Percentiles rank a stretch among this genome's conserved stretches.
phyloP scores from a whole-genome alignment of 768 basidiomycete species.

The Calocybe cyanea region DNA sequence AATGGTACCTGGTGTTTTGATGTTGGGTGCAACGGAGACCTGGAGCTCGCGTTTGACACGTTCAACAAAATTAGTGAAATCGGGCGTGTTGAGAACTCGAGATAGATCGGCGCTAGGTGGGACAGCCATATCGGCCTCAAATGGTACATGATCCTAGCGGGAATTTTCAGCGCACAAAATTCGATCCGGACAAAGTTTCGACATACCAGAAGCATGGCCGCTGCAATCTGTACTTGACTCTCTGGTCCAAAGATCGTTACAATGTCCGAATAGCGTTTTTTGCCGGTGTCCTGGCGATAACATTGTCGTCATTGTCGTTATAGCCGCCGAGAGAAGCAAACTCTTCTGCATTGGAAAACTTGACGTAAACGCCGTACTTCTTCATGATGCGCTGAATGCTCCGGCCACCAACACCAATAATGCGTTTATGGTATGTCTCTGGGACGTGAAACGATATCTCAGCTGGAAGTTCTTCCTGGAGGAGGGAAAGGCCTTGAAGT shows the following conservation, averaged over 20 bases:
- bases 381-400: constrained; percentile 99
- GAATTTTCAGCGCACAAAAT: constrained; percentile 7
- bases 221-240: constrained; percentile 94
- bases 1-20: constrained; percentile 47
- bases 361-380: constrained; percentile 99
- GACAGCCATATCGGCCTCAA: constrained; percentile 92
- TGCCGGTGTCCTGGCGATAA: constrained; percentile 95
- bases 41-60: constrained; percentile 92
- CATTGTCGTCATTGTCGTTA: constrained; percentile 97
- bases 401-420: constrained; percentile 96
- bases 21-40: constrained; percentile 81
- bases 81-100: constrained; percentile 69
- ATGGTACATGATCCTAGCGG: constrained; percentile 87
- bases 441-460: constrained; percentile 99
- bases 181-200: neutral
- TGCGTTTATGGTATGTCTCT: constrained; percentile 97
- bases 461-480: constrained; percentile 97
- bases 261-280: constrained; percentile 95
- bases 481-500: constrained; percentile 79
- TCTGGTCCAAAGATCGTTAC: constrained; percentile 97
- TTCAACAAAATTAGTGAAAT: constrained; percentile 84
- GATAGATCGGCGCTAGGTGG: constrained; percentile 81
- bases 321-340: constrained; percentile 93
- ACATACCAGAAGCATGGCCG: constrained; percentile 87
- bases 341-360: constrained; percentile 97